phyloP scores from a whole-genome alignment of 2,329 filamentous ascomycete species.

The Pseudogymnoascus verrucosus region DNA sequence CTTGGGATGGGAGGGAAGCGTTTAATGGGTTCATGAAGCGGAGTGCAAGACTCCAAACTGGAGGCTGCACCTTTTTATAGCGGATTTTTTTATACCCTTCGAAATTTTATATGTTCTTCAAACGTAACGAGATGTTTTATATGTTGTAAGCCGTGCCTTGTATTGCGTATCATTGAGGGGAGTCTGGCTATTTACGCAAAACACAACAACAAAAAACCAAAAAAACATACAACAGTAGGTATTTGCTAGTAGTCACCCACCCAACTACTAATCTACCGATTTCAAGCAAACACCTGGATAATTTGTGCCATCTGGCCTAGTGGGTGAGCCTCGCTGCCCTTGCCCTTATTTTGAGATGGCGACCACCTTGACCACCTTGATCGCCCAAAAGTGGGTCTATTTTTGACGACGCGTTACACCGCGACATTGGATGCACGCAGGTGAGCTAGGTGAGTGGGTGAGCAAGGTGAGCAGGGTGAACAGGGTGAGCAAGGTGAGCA shows the following conservation, averaged over 20 bases:
- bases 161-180: background rate
- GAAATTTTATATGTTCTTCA: background rate
- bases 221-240: too few relatives aligned
- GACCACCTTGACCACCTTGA: background rate
- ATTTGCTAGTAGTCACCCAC: too few relatives aligned
- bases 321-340: background rate
- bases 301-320: too few relatives aligned
- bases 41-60: background rate
- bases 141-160: background rate
- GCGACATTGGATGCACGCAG: too few relatives aligned
- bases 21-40: background rate
- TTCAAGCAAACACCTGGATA: too few relatives aligned
- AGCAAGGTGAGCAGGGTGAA: too few relatives aligned
- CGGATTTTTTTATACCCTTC: constrained; percentile 7
- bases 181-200: background rate
- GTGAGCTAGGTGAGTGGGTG: too few relatives aligned
- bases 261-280: too few relatives aligned
- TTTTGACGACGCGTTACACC: background rate
- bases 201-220: too few relatives aligned
- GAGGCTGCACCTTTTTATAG: background rate
- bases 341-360: constrained; percentile 3
- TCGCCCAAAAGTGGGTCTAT: background rate
- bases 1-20: background rate
- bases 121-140: background rate
- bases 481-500: too few relatives aligned